phyloP scores from a whole-genome alignment of 495 filamentous ascomycete species.

The Poronia punctata region DNA sequence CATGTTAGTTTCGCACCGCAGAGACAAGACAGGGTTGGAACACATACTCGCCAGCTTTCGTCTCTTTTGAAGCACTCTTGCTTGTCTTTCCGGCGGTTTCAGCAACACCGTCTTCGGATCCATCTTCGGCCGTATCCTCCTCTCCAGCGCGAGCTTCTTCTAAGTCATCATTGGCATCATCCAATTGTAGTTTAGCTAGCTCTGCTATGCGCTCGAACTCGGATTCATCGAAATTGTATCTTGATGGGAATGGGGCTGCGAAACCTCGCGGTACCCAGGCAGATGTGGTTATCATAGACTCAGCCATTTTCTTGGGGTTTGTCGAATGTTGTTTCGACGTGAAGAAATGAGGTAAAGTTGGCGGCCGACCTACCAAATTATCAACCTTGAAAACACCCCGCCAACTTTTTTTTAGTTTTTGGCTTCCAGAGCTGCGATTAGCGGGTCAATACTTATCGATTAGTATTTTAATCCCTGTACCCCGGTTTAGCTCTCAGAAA shows the following conservation, averaged over 20 bases:
- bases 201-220: constrained; percentile 87
- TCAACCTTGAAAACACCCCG: constrained; percentile 18
- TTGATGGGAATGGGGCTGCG: constrained; percentile 82
- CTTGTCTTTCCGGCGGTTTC: constrained; percentile 17
- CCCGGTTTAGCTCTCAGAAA: no score
- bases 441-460: constrained; percentile 26
- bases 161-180: constrained; percentile 84
- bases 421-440: constrained; percentile 13
- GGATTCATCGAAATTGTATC: constrained; percentile 86
- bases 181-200: constrained; percentile 83
- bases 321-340: neutral
- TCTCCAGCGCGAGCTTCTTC: constrained; percentile 51
- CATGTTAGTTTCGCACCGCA: neutral
- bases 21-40: neutral
- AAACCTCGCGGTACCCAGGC: constrained; percentile 92
- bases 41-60: constrained; percentile 31
- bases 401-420: constrained; percentile 22
- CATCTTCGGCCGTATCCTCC: constrained; percentile 32
- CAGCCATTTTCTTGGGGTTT: constrained; percentile 11
- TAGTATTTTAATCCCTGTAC: constrained; percentile 9
- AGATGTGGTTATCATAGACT: constrained; percentile 86
- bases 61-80: constrained; percentile 19
- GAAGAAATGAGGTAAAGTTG: no score
- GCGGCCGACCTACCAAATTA: no score
- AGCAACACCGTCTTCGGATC: constrained; percentile 9